Base-by-base conservation (phyloP, 2,329 filamentous ascomycete species). In the Macrophomina pseudophaseolina region DNA sequence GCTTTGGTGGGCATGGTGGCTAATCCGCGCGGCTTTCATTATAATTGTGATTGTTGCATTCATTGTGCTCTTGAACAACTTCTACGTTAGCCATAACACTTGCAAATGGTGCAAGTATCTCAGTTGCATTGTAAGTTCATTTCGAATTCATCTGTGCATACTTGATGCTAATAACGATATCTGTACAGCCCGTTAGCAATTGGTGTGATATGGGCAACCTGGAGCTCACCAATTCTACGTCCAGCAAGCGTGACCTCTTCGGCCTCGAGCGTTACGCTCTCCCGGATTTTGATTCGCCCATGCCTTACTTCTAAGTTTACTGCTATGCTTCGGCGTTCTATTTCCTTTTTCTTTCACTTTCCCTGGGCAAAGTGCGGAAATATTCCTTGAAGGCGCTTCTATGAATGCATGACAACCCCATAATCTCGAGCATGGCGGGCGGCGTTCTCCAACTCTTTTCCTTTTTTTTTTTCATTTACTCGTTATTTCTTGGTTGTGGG, bases 1-100 rank as follows among this genome's bases (percentile, higher is more conserved):
- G 28, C 84, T 97, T 7, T 99, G 95, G 95, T 99, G 95, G 95
- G 91, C 83, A 5, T 99, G 95, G 95, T 98, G 94, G 94, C 79
- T 97, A 28, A 85, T 98, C 33, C 87, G 95, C 18, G 91, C 87
- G 0, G 92, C 86, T 0, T 90, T 91, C 30, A 81, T 99, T 62
- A 86, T 97, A 7, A 86, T 89, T n/a, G 91, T 94, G 40, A 83
- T 97, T 42, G 86, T 97, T 48, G 90, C 90, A 1, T 97, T 98
- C 76, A 91, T 97, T 68, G 81, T 97, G 52, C 83, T 99, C 64
- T 79, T 98, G 68, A 89, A 93, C 76, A 95, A 97, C 81, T 99
- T 99, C 77, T 98, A 98, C 80, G 87, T 87, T 69, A 89, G 90
- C 77, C 86, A 87, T 67, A 88, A 88, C 58, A 89, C 86, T 35